A percentile compares a stretch with the other conserved stretches of the same genome.
phyloP scores from a whole-genome alignment of 164 flowering plant species.

The Annona cherimola region DNA sequence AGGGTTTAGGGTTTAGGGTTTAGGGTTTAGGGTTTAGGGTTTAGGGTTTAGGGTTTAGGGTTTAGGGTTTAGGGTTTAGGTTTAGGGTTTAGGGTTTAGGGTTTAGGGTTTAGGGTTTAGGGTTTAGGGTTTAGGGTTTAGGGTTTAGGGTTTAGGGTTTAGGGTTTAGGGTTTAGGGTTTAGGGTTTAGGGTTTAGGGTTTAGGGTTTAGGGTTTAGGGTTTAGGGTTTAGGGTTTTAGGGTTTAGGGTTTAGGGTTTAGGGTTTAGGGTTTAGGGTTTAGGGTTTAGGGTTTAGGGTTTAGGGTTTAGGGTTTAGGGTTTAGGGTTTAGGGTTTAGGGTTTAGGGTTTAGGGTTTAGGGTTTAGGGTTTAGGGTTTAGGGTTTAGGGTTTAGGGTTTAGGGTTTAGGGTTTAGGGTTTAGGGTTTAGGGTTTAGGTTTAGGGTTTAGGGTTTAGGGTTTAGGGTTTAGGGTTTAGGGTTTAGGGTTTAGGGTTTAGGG shows the following conservation, averaged over 20 bases:
- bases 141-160: slow-evolving; percentile 28
- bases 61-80: slow-evolving; percentile 10
- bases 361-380: slow-evolving; percentile 21
- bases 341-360: slow-evolving; percentile 20
- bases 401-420: slow-evolving; percentile 18
- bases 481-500: slow-evolving; percentile 11
- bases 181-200: slow-evolving; percentile 26
- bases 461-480: slow-evolving; percentile 14
- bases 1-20: no score
- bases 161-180: slow-evolving; percentile 24
- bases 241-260: slow-evolving; percentile 18
- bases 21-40: no score
- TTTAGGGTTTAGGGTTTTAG: slow-evolving; percentile 8
- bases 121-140: slow-evolving; percentile 21
- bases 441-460: slow-evolving; percentile 18
- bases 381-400: slow-evolving; percentile 23
- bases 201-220: slow-evolving; percentile 26
- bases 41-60: slow-evolving; percentile 13
- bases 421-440: slow-evolving; percentile 8
- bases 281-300: slow-evolving; percentile 4
- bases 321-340: slow-evolving; percentile 20
- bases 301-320: slow-evolving; percentile 26
- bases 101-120: not conserved
- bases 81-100: not conserved
- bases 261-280: slow-evolving; percentile 10